These are phyloP conservation scores for Monsonia emarginata DNA, from an alignment of 441 rosid genomes.

Conservation along the genomic window DNA sequence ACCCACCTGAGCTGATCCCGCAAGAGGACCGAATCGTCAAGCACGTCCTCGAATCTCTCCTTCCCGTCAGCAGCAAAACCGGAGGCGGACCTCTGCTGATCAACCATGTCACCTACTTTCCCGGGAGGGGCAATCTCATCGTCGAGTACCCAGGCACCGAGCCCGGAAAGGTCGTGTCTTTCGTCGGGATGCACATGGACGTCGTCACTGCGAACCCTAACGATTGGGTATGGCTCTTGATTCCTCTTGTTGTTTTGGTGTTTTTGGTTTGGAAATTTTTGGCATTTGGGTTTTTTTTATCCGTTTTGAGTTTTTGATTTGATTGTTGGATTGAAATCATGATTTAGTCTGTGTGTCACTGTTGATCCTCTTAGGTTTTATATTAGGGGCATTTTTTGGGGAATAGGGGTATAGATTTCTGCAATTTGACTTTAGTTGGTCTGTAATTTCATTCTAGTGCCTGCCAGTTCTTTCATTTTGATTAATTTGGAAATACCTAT, in stretches of 20 bases:
- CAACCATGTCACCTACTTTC: slow-evolving; percentile 57
- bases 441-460: background rate
- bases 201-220: slow-evolving; percentile 88
- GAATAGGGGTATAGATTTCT: background rate
- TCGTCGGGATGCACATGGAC: slow-evolving; percentile 99
- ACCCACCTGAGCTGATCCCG: slow-evolving; percentile 87
- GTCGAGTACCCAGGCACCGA: slow-evolving; percentile 86
- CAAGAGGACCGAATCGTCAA: slow-evolving; percentile 70
- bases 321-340: background rate
- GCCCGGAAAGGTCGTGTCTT: slow-evolving; percentile 72
- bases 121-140: slow-evolving; percentile 74
- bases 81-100: slow-evolving; percentile 77
- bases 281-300: background rate
- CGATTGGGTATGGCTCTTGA: slow-evolving; percentile 53
- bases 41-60: slow-evolving; percentile 62
- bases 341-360: background rate
- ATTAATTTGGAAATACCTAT: background rate
- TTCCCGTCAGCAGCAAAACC: slow-evolving; percentile 60
- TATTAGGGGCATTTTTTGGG: background rate
- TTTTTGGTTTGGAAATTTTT: slow-evolving; percentile 1
- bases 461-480: background rate
- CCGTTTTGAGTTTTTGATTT: background rate
- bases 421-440: background rate
- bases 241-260: background rate
- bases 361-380: no score